These are phyloP conservation scores for Spirogloea muscicola DNA, from an alignment of 139 green algal genomes.

Conservation along the genomic window DNA sequence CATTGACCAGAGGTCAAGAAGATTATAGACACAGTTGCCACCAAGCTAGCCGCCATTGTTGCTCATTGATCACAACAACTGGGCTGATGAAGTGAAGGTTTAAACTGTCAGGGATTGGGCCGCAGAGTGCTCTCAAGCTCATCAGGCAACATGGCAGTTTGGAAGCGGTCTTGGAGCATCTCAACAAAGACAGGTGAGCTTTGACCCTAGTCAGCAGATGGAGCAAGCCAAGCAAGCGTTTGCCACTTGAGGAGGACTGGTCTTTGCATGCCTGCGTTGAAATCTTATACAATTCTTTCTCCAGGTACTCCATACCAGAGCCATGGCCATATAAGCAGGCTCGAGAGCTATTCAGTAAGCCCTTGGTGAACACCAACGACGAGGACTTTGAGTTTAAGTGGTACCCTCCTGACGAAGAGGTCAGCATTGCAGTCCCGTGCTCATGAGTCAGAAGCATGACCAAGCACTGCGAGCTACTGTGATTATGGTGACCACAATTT, in stretches of 20 bases:
- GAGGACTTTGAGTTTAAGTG: constrained; percentile 66
- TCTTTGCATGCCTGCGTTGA: too few species aligned
- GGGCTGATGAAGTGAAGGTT: not conserved
- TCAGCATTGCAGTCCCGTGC: not conserved
- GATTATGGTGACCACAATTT: too few species aligned
- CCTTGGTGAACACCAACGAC: constrained; percentile 51
- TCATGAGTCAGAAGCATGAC: too few species aligned
- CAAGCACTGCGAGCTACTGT: too few species aligned
- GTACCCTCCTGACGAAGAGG: constrained; percentile 79
- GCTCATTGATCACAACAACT: not conserved
- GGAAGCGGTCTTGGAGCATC: constrained; percentile 55
- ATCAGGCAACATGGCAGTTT: constrained; percentile 72
- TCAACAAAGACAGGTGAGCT: constrained; percentile 37
- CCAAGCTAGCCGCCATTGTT: too few species aligned
- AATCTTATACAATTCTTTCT: too few species aligned
- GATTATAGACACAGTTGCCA: too few species aligned
- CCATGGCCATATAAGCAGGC: constrained; percentile 82
- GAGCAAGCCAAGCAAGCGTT: too few species aligned
- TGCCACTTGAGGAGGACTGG: too few species aligned
- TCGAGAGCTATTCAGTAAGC: constrained; percentile 70
- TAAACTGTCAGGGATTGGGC: constrained; percentile 60
- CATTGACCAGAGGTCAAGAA: too few species aligned
- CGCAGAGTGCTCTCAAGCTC: constrained; percentile 71
- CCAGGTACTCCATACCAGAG: constrained; percentile 76
- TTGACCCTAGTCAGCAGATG: too few species aligned